Conservation (phyloP, 306 rosid genomes). For the Benincasa hispida region DNA sequence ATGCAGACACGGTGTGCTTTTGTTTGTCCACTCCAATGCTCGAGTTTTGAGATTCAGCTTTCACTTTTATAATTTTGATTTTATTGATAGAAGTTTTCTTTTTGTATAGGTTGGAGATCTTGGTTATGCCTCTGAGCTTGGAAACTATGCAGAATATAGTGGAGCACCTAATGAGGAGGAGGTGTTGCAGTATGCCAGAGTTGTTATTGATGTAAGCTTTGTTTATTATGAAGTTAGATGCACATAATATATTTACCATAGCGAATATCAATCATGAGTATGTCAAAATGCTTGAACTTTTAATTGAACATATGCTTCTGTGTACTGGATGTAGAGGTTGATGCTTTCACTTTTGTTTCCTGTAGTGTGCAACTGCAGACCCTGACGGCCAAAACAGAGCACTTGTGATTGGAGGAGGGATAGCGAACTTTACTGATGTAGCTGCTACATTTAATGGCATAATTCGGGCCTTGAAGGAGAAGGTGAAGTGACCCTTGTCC, state of each 20-base stretch:
- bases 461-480: slow-evolving; percentile 87
- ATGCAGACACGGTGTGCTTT: slow-evolving; percentile 68
- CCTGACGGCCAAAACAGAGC: slow-evolving; percentile 90
- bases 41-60: background rate
- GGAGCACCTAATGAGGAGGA: slow-evolving; percentile 99
- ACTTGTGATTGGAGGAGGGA: slow-evolving; percentile 95
- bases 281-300: background rate
- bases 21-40: slow-evolving; percentile 10
- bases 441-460: slow-evolving; percentile 96
- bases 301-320: background rate
- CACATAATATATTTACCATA: background rate
- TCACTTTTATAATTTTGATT: background rate
- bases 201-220: slow-evolving; percentile 75
- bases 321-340: background rate
- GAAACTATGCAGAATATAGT: slow-evolving; percentile 96
- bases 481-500: slow-evolving; percentile 30
- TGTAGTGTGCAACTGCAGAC: slow-evolving; percentile 79
- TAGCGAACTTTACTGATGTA: slow-evolving; percentile 93
- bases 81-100: background rate
- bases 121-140: slow-evolving; percentile 91
- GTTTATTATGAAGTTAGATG: background rate
- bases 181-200: slow-evolving; percentile 95
- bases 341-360: slow-evolving; percentile 9
- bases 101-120: slow-evolving; percentile 78
- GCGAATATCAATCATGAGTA: background rate